phyloP scores from a whole-genome alignment of 192 early-diverging fungal species.

The Geranomyces michiganensis region DNA sequence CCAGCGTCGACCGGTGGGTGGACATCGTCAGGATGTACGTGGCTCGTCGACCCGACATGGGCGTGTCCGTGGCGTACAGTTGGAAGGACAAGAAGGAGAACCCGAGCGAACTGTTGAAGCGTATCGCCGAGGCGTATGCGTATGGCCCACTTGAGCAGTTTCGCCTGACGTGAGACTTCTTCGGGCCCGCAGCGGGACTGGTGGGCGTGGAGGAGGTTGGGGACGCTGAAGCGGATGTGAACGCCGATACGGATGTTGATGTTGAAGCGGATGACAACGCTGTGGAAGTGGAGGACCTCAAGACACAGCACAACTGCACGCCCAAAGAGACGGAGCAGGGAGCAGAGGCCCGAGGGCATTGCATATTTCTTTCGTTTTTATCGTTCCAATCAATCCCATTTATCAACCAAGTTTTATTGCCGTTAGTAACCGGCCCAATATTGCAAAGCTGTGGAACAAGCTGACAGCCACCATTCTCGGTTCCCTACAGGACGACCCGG shows the following conservation, averaged over 20 bases:
- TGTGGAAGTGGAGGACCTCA: too few species aligned
- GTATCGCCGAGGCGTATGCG: constrained; percentile 2
- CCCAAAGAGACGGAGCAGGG: too few species aligned
- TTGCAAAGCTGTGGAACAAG: too few species aligned
- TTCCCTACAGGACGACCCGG: too few species aligned
- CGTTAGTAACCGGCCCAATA: too few species aligned
- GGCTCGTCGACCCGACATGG: constrained; percentile 1
- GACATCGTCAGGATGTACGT: constrained; percentile 6
- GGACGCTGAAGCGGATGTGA: too few species aligned
- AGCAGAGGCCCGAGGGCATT: not conserved
- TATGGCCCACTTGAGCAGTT: constrained; percentile 1
- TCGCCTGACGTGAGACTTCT: not conserved
- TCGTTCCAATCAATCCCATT: not conserved
- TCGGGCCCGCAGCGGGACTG: too few species aligned
- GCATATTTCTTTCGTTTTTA: not conserved
- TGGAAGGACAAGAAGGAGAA: constrained; percentile 14
- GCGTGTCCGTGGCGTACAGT: not conserved
- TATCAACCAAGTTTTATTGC: not conserved
- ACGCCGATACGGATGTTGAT: too few species aligned
- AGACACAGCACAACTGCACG: too few species aligned
- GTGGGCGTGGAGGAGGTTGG: too few species aligned
- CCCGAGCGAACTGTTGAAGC: constrained; percentile 2
- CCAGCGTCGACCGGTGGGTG: constrained; percentile 3
- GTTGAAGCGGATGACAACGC: too few species aligned
- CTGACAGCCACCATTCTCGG: too few species aligned